Evolutionary conservation across 495 filamentous ascomycete genomes (phyloP), one percentile per base, ranked within the genome.

Genomic region (Neurospora sp.): DNA sequence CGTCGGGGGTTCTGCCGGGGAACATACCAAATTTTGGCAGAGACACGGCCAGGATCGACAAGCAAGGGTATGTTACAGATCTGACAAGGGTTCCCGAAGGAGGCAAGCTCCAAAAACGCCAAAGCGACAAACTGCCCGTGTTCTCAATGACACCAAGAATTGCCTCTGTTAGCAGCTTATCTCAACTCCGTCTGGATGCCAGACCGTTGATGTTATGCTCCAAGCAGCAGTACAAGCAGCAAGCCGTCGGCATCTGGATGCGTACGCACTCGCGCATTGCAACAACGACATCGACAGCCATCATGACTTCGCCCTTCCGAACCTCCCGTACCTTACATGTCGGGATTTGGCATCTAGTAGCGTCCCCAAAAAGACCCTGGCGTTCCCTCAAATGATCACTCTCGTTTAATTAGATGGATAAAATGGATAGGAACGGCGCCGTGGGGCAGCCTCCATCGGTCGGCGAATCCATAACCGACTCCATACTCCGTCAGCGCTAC

Each of bases 51-150:
- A 76, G 69, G 78, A 80, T 79, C 77, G 72, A 78, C 77, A 16
- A 37, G 38, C 77, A 76, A 72, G 77, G 76, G 79, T 40, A 70
- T 76, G 79, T 80, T 78, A 76, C 79, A 79, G 78, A 80, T 78
- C 71, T 40, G 27, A 80, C 78, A 74, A 73, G 74, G 76, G 38
- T n/a, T 4, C 74, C 48, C 44, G 40, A 76, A 78, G 39, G 35
- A 73, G 75, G 39, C 35, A 69, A 69, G 70, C 12, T 40, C 18
- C 72, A 69, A 74, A 74, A 40, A 38, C 48, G 39, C 69, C 48
- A 69, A 41, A 40, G 9, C 42, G 70, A 5, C 40, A 14, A 37
- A 40, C 35, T 53, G 40, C 70, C 70, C 44, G 53, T 42, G 44
- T 31, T 22, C 42, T 68, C 71, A 40, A 69, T 41, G 14, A 72